Base-by-base conservation (phyloP, 78 protist genomes). In the Chrysochromulina parva region DNA sequence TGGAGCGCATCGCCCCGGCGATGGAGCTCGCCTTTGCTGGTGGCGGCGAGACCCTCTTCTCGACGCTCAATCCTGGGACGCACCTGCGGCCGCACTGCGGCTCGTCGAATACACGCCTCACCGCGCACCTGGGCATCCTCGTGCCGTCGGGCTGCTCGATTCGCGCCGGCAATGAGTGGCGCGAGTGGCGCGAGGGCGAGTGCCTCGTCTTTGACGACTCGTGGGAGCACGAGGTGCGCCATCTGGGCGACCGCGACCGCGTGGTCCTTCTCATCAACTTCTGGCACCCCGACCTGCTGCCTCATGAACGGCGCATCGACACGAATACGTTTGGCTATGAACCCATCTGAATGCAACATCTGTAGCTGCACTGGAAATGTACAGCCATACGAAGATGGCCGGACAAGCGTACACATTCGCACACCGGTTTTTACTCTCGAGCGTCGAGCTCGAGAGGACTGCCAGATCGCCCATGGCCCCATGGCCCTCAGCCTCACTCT, bases 21-120 rank as follows among this genome's bases (percentile, higher is more conserved):
- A 74, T 17, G 26, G 16, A 7, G 11, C 82, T 74, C 55, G 82
- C 82, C 4, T 0, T 48, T 19, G 82, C 55, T 1, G 82, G 82
- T 2, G 82, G 82, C 58, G 82, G 82, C 58, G 82, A 74, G 82
- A 48, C 82, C 57, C 53, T 74, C 57, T 74, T 74, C 82, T 74
- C 82, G 20, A 17, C 24, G 53, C 58, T 74, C 14, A 9, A 19
- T 1, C 24, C 28, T 4, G 82, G 82, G 24, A 74, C 82, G 82
- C 82, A 74, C 26, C 26, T 74, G 57, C 82, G 82, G 4, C 57
- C 82, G 55, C 82, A 74, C 55, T 74, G 82, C 24, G 82, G 82
- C 50, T 74, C 82, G 57, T 48, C 82, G 26, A 74, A 74, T 24
- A 17, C 82, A 14, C 53, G 82, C 11, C 55, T 74, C 26, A 74